Evolutionary conservation across 208 protist species (phyloP).

Genomic region (Trypanosoma avium): DNA sequence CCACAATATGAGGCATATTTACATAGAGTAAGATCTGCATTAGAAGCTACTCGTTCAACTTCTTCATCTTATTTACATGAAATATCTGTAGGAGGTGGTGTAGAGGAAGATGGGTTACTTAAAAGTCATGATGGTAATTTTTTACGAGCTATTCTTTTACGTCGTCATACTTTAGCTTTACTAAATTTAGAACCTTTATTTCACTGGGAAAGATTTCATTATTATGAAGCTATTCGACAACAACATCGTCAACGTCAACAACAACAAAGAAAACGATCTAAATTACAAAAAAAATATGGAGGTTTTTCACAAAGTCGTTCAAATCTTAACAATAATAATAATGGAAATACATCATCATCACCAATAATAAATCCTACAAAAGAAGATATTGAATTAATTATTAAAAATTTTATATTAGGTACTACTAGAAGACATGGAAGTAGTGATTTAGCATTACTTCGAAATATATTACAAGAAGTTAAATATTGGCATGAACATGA

Average conservation of each 20-base stretch:
- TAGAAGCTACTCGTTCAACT: neutral
- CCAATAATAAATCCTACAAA: neutral
- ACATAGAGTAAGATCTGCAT: constrained; percentile 4
- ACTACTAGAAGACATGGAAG: neutral
- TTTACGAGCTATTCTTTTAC: constrained; percentile 15
- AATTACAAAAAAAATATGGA: neutral
- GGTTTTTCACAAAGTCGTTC: too few species aligned
- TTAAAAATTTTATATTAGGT: constrained; percentile 16
- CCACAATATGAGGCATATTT: constrained; percentile 47
- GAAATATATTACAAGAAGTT: constrained; percentile 52
- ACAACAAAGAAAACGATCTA: neutral
- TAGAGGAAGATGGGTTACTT: neutral
- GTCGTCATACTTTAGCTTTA: constrained; percentile 14
- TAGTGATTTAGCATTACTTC: neutral
- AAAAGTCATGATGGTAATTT: neutral
- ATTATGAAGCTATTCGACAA: neutral
- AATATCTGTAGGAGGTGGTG: constrained; percentile 33
- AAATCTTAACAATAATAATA: neutral
- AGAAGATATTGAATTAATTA: constrained; percentile 17
- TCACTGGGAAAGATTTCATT: neutral
- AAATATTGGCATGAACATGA: constrained; percentile 48
- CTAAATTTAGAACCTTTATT: constrained; percentile 15
- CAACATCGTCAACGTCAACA: too few species aligned
- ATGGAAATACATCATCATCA: neutral
- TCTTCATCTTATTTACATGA: constrained; percentile 11